These are phyloP conservation scores for Taiwanofungus camphoratus DNA, from an alignment of 1,284 basidiomycete genomes.

Conservation along the genomic window DNA sequence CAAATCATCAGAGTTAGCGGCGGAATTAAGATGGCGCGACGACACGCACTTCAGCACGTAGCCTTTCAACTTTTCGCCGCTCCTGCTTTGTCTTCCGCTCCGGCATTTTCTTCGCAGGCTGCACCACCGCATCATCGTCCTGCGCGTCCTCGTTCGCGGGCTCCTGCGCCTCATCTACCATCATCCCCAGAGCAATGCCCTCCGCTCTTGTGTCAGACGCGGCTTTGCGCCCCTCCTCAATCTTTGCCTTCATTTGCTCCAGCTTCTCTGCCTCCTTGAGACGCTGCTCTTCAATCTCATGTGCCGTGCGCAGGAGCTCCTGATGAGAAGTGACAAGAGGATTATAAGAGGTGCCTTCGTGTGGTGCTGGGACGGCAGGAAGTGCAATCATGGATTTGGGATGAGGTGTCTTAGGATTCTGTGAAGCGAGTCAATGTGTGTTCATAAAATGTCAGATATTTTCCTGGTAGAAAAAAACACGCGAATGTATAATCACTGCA, in stretches of 20 bases:
- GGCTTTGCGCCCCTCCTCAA: constrained; percentile 45
- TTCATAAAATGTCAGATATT: constrained; percentile 3
- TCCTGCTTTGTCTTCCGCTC: constrained; percentile 74
- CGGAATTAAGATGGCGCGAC: constrained; percentile 1
- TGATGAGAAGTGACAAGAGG: constrained; percentile 76
- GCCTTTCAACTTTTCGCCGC: constrained; percentile 53
- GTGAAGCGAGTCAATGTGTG: too few relatives aligned
- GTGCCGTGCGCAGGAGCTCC: constrained; percentile 68
- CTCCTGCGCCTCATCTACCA: constrained; percentile 41
- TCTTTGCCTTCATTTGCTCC: constrained; percentile 45
- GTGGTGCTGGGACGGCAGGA: constrained; percentile 70
- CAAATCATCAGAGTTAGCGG: not conserved
- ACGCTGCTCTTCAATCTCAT: constrained; percentile 60
- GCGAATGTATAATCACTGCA: constrained; percentile 1
- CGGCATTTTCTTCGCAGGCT: constrained; percentile 39
- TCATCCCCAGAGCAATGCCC: constrained; percentile 50
- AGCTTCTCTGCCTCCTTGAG: constrained; percentile 52
- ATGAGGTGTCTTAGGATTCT: constrained; percentile 46
- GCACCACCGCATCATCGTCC: constrained; percentile 25
- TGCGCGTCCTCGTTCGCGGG: constrained; percentile 34
- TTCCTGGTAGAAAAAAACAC: constrained; percentile 2
- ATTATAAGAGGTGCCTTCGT: constrained; percentile 92
- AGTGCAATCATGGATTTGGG: constrained; percentile 50
- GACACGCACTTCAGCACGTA: constrained; percentile 52
- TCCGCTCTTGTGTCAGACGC: constrained; percentile 17